phyloP scores from a whole-genome alignment of 1,284 basidiomycete genomes.

The Sphaerobolus stellatus region DNA sequence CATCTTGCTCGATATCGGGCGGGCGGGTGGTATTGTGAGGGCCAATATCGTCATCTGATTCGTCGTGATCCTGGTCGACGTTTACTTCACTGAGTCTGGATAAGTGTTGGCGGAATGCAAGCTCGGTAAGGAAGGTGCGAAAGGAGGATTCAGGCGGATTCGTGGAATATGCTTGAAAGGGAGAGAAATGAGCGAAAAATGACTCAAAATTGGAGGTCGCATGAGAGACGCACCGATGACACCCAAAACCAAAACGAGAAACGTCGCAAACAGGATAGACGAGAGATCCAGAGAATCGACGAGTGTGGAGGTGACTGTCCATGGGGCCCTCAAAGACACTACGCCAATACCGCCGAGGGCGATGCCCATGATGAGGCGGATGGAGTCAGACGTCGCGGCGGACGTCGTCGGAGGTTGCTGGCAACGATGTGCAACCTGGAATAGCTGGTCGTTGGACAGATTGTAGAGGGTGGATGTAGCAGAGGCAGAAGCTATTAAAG shows the following conservation, averaged over 20 bases:
- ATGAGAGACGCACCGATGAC: slow-evolving; percentile 61
- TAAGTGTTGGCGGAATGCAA: slow-evolving; percentile 91
- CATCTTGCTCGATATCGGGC: slow-evolving; percentile 23
- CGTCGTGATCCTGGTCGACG: slow-evolving; percentile 47
- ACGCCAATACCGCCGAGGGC: slow-evolving; percentile 61
- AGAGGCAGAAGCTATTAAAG: too few species aligned
- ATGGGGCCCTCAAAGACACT: slow-evolving; percentile 56
- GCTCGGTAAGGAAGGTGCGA: slow-evolving; percentile 90
- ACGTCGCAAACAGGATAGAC: slow-evolving; percentile 63
- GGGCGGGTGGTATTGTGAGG: slow-evolving; percentile 12
- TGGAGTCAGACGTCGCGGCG: slow-evolving; percentile 12
- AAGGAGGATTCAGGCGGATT: slow-evolving; percentile 93
- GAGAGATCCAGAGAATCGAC: slow-evolving; percentile 61
- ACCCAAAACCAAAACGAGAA: slow-evolving; percentile 65
- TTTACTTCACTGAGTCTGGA: slow-evolving; percentile 76
- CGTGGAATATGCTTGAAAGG: slow-evolving; percentile 80
- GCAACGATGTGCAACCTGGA: slow-evolving; percentile 13
- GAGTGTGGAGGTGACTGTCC: slow-evolving; percentile 48
- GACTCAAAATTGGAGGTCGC: slow-evolving; percentile 10
- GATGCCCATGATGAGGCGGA: slow-evolving; percentile 53
- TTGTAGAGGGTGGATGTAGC: slow-evolving; percentile 4
- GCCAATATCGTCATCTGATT: slow-evolving; percentile 27
- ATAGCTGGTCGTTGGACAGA: slow-evolving; percentile 13
- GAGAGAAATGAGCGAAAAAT: slow-evolving; percentile 10
- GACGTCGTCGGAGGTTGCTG: slow-evolving; percentile 4